phyloP scores from a whole-genome alignment of 495 filamentous ascomycete genomes.

The Neurospora sp. region DNA sequence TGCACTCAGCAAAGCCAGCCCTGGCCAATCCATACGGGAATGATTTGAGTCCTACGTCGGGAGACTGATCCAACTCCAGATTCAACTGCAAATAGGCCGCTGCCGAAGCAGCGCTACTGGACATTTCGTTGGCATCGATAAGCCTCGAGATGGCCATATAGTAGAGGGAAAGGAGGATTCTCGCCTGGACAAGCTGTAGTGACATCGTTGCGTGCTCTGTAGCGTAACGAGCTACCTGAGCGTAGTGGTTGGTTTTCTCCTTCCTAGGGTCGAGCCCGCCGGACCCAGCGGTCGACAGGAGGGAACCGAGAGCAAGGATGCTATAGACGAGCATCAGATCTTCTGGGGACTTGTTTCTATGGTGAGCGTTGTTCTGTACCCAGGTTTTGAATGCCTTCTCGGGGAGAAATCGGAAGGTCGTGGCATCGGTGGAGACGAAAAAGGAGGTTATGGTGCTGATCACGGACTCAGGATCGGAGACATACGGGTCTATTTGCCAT shows the following conservation, averaged over 20 bases:
- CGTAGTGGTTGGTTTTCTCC: conserved; percentile 31
- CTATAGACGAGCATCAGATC: conserved; percentile 65
- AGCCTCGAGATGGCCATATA: conserved; percentile 48
- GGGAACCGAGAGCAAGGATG: conserved; percentile 48
- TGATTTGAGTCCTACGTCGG: conserved; percentile 30
- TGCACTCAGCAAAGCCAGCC: conserved; percentile 51
- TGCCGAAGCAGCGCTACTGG: conserved; percentile 47
- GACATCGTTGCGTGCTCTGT: conserved; percentile 41
- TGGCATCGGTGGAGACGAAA: conserved; percentile 15
- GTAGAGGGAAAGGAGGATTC: conserved; percentile 54
- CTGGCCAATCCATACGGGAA: conserved; percentile 50
- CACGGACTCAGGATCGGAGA: conserved; percentile 33
- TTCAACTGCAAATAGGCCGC: conserved; percentile 50
- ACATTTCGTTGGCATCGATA: conserved; percentile 49
- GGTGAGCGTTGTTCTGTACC: conserved; percentile 32
- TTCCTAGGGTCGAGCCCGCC: background rate
- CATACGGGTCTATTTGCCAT: conserved; percentile 58
- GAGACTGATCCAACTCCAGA: conserved; percentile 45
- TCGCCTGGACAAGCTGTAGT: conserved; percentile 52
- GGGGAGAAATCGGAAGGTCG: conserved; percentile 38
- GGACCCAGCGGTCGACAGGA: background rate
- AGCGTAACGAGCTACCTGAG: conserved; percentile 49
- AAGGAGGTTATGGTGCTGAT: conserved; percentile 16
- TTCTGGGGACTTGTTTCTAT: conserved; percentile 43
- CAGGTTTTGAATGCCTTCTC: conserved; percentile 26